Percentiles rank a stretch among this genome's conserved stretches.
Evolutionary conservation across 495 filamentous ascomycete genomes (phyloP).

Genomic region (Amphirosellinia nigrospora): DNA sequence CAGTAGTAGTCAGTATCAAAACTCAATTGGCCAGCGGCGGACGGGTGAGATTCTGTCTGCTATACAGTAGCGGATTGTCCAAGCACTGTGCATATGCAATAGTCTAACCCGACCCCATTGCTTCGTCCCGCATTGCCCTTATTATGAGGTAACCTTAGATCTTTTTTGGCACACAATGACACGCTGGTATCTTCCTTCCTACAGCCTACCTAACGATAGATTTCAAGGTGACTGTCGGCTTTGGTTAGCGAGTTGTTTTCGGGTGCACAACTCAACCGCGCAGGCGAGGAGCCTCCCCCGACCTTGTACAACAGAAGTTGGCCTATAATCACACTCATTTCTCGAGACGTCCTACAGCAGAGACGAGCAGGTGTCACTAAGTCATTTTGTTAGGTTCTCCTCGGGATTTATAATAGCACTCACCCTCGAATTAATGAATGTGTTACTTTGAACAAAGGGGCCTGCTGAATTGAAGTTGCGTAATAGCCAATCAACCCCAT

Average conservation of each 20-base stretch:
- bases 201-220: no score
- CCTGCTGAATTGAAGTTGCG: not conserved
- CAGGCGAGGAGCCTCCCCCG: not conserved
- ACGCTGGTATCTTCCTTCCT: not conserved
- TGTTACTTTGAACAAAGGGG: not conserved
- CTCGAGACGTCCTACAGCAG: not conserved
- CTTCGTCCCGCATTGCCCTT: no score
- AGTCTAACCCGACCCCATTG: not conserved
- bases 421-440: not conserved
- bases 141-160: not conserved
- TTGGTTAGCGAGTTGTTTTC: no score
- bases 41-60: not conserved
- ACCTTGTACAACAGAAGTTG: constrained; percentile 9
- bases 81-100: not conserved
- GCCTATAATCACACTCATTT: not conserved
- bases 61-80: not conserved
- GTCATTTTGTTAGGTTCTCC: no score
- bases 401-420: not conserved
- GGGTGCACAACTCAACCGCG: no score
- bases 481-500: not conserved
- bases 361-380: no score
- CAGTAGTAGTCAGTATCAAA: not conserved
- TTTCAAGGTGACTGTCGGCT: not conserved
- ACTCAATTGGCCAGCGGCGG: constrained; percentile 2
- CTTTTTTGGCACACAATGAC: not conserved